Conservation (phyloP, 106 monocot genomes). For the Agapanthus africanus region DNA sequence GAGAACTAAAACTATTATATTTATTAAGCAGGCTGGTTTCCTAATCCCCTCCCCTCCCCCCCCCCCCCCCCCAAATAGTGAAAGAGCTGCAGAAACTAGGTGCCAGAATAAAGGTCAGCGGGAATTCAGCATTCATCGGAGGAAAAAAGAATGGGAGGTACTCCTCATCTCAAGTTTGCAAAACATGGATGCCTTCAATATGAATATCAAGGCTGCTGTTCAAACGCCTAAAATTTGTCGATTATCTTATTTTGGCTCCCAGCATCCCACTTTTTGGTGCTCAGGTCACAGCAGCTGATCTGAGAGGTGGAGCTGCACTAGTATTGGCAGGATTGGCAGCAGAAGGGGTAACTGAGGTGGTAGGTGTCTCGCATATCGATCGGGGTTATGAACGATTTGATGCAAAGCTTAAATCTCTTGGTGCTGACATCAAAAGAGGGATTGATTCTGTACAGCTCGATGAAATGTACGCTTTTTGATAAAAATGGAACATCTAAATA, state of each 20-base stretch:
- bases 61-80: too few relatives aligned
- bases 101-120: constrained; percentile 23
- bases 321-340: constrained; percentile 48
- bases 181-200: too few relatives aligned
- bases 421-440: constrained; percentile 30
- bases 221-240: neutral
- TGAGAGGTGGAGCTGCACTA: constrained; percentile 50
- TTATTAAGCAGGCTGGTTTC: too few relatives aligned
- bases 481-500: neutral
- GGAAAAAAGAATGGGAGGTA: constrained; percentile 30
- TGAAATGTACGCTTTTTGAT: neutral
- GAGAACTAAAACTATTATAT: too few relatives aligned
- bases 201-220: neutral
- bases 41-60: too few relatives aligned
- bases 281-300: too few relatives aligned
- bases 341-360: constrained; percentile 32
- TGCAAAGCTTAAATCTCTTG: constrained; percentile 24
- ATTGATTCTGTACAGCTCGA: neutral
- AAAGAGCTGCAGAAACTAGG: constrained; percentile 41
- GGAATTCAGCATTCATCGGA: constrained; percentile 22
- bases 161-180: neutral
- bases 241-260: neutral
- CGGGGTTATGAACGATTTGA: constrained; percentile 43
- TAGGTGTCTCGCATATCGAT: constrained; percentile 34
- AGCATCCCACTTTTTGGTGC: constrained; percentile 24